A percentile compares a stretch with the other conserved stretches of the same genome.
These are phyloP conservation scores for Paraphaeosphaeria sporulosa DNA, from an alignment of 2,329 filamentous ascomycete genomes.

Conservation along the genomic window DNA sequence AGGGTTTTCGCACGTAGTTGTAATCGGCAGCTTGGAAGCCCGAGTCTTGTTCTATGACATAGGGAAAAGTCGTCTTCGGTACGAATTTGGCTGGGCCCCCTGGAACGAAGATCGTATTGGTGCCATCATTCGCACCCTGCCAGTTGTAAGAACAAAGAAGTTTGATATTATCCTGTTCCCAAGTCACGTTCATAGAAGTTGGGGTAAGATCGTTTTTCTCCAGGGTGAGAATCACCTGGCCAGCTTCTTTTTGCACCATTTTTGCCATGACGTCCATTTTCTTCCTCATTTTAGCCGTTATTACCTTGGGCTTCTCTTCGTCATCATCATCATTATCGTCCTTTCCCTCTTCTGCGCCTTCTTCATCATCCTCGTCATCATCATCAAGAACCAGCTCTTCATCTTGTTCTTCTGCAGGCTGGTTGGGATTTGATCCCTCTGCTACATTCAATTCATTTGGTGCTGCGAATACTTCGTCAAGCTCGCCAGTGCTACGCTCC, in stretches of 20 bases:
- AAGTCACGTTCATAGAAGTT: conserved; percentile 23
- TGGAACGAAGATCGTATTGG: conserved; percentile 40
- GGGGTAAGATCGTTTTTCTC: conserved; percentile 20
- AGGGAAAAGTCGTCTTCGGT: conserved; percentile 21
- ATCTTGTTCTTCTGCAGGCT: background rate
- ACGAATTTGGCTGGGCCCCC: conserved; percentile 35
- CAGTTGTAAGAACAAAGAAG: conserved; percentile 41
- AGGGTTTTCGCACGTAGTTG: conserved; percentile 37
- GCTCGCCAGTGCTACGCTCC: background rate
- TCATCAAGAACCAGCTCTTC: conserved; percentile 3
- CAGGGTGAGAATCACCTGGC: conserved; percentile 27
- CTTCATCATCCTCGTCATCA: conserved; percentile 7
- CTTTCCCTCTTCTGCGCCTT: background rate
- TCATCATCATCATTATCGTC: conserved; percentile 5
- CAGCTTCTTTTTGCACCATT: conserved; percentile 24
- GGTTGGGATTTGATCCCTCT: background rate
- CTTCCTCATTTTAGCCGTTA: conserved; percentile 24
- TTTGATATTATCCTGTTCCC: conserved; percentile 33
- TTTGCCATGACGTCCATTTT: conserved; percentile 24
- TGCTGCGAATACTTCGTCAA: too few species aligned
- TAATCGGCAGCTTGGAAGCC: conserved; percentile 36
- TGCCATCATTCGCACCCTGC: conserved; percentile 27
- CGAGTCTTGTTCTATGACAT: conserved; percentile 26
- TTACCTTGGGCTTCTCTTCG: conserved; percentile 13
- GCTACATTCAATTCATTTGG: background rate